Evolutionary conservation across 352 stramenopile genomes (phyloP).

Genomic region (Phytophthora sp.): DNA sequence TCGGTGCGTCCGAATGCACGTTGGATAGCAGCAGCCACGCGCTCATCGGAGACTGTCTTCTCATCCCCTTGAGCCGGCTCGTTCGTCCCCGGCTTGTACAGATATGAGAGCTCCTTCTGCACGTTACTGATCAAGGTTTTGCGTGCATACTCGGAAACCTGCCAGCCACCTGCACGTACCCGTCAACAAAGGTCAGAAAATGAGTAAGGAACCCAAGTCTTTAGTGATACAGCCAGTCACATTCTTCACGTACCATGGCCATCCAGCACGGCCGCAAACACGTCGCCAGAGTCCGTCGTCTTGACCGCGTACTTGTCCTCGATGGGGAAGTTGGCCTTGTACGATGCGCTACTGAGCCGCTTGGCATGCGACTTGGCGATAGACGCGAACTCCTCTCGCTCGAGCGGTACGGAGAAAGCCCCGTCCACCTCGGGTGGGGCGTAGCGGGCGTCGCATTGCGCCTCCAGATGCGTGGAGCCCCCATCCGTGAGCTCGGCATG

Average conservation of each 20-base stretch:
- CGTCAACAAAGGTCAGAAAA: neutral
- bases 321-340: slow-evolving; percentile 75
- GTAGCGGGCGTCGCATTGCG: slow-evolving; percentile 66
- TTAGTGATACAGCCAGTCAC: neutral
- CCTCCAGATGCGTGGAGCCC: slow-evolving; percentile 30
- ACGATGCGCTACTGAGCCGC: slow-evolving; percentile 62
- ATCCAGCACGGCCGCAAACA: slow-evolving; percentile 90
- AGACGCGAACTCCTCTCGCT: slow-evolving; percentile 54
- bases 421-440: slow-evolving; percentile 46
- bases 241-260: slow-evolving; percentile 72
- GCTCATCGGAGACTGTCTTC: slow-evolving; percentile 44
- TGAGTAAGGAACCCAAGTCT: neutral
- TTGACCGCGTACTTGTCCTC: slow-evolving; percentile 89
- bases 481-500: slow-evolving; percentile 36
- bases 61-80: slow-evolving; percentile 36
- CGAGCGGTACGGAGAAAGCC: slow-evolving; percentile 58
- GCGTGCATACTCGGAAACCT: slow-evolving; percentile 90
- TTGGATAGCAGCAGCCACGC: slow-evolving; percentile 74
- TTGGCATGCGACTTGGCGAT: slow-evolving; percentile 54
- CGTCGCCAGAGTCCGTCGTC: slow-evolving; percentile 65
- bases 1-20: slow-evolving; percentile 89
- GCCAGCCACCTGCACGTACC: slow-evolving; percentile 82
- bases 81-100: slow-evolving; percentile 44
- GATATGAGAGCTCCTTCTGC: slow-evolving; percentile 64
- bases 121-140: slow-evolving; percentile 85